Evolutionary conservation across 129 eudicot genomes (phyloP).

Genomic region (Tagetes patula): DNA sequence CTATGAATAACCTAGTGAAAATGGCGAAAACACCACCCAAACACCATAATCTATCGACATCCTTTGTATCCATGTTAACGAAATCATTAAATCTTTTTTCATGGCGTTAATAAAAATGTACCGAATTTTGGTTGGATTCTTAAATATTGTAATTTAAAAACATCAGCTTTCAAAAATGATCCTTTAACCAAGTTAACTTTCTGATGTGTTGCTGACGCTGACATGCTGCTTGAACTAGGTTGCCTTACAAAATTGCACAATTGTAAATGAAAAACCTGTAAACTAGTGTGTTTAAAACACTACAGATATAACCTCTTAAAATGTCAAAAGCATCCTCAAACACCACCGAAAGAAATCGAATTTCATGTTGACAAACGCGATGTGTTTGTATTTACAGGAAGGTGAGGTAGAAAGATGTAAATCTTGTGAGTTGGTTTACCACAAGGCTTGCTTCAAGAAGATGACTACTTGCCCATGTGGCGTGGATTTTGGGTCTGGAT

Average conservation of each 20-base stretch:
- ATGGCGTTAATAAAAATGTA: neutral
- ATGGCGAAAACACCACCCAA: no score
- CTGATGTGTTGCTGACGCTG: neutral
- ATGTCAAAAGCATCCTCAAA: neutral
- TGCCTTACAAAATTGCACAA: neutral
- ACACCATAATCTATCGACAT: neutral
- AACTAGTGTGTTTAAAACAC: neutral
- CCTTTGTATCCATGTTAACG: neutral
- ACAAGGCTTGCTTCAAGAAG: slow-evolving; percentile 68
- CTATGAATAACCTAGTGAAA: neutral
- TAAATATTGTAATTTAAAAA: neutral
- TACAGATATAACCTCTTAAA: slow-evolving; percentile 1
- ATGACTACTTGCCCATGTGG: slow-evolving; percentile 67
- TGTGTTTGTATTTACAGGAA: slow-evolving; percentile 47
- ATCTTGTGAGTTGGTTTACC: slow-evolving; percentile 70
- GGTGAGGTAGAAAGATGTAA: slow-evolving; percentile 77
- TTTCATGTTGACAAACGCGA: slow-evolving; percentile 6
- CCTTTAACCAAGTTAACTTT: neutral
- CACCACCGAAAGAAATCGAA: neutral
- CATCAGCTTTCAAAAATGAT: neutral
- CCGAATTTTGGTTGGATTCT: neutral
- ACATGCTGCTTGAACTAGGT: neutral
- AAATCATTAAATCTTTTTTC: neutral
- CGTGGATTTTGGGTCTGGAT: no score
- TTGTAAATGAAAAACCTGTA: neutral